Base-by-base conservation (phyloP, 1,139 yeast species). In the Saccharomyces pastorianus region DNA sequence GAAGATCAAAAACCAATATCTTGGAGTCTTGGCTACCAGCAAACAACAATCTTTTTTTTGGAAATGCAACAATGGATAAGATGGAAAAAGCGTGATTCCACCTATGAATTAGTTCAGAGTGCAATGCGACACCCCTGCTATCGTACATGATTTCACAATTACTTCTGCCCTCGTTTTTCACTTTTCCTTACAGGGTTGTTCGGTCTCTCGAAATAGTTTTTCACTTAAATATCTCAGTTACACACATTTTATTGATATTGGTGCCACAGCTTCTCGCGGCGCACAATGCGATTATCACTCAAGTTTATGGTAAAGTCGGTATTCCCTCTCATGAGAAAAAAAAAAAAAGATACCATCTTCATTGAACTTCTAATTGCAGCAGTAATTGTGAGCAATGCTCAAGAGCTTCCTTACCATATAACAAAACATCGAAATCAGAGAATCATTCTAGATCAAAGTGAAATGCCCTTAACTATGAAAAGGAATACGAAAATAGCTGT, bases 21-120 rank as follows among this genome's bases (percentile, higher is more conserved):
- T 81, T 81, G n/a, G 95, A 88, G 63, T 86, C 88, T 63, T 91
- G 96, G 0, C 97, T 88, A n/a, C 99, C 99, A 56, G 96, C 95
- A 67, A 87, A 87, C 17, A 93, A 64, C 47, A 84, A 72, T 47
- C 79, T 75, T 55, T 78, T 78, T 31, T 70, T 69, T 0, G 87
- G 85, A 31, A 85, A 82, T 7, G 87, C 79, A 6, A 86, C 82
- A 28, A 88, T 81, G 51, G 96, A 85, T n/a, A 93, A 77, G 27
- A 91, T 85, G 1, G 95, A 84, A 61, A 81, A 83, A 2, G 79
- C 73, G 59, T 83, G 84, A 26, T 80, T 77, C 98, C 98, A 91
- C 63, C 80, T 77, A 67, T 90, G 97, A 4, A 88, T 71, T 50
- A 78, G 59, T 11, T 60, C 67, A 6, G 66, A 59, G 27, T 53